Evolutionary conservation across 2,329 filamentous ascomycete species (phyloP), one percentile per base, ranked within the genome.

Genomic region (Aspergillus neoniger): DNA sequence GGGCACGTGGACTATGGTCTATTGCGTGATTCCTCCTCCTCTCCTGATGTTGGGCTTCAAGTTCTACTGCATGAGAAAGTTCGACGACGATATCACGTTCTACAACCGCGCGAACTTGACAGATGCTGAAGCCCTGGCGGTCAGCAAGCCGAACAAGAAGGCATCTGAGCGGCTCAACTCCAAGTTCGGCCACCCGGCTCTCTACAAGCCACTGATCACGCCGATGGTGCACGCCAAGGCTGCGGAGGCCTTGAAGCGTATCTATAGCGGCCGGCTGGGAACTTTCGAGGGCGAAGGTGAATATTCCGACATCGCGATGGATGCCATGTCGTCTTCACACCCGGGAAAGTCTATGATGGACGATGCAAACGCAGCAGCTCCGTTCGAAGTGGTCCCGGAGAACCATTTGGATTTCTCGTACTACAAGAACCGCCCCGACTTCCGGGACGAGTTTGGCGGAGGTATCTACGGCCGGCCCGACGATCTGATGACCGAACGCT

Each of bases 191-290:
- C 92, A 99, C 73, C 95, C 94, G 1, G 92, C 91, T 4, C 83
- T 98, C 15, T 96, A 95, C 80, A 91, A 90, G 75, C 89, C 91
- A 3, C 83, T 98, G 19, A 93, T 94, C 68, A 96, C 92, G 0
- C 94, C 94, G 2, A 97, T 98, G 93, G 94, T 98, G 3, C 90
- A 96, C 69, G 90, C 91, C 57, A 96, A 91, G 76, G 91, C 92
- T 2, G 91, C 95, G 70, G 92, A 95, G 61, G 84, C 95, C 43
- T 83, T 99, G 9, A 88, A 89, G n/a, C 86, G 90, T 47, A 84
- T 99, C 53, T 97, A 97, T 74, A 88, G 88, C 23, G 94, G 93
- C 10, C 88, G 94, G 4, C 79, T 96, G 2, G 83, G 82, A n/a
- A 80, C 83, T 0, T 80, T 82, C 58, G 72, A 73, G 19, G 63